phyloP scores from a whole-genome alignment of 257 asterid genomes.

The Lycium ferocissimum region DNA sequence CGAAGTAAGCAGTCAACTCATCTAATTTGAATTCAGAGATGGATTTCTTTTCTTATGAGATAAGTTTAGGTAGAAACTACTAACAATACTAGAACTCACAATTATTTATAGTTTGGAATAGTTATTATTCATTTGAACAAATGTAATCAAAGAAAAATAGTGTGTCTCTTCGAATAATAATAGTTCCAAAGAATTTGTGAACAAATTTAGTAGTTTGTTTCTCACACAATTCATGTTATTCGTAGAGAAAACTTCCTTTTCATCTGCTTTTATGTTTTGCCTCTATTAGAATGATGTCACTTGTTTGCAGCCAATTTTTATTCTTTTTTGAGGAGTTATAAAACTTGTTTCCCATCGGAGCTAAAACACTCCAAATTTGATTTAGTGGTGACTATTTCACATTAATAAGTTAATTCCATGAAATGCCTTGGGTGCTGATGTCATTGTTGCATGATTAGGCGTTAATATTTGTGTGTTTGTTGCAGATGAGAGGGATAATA shows the following conservation, averaged over 20 bases:
- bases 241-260: neutral
- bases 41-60: neutral
- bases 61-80: neutral
- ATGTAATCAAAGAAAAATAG: neutral
- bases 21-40: neutral
- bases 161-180: neutral
- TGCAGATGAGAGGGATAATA: slow-evolving; percentile 87
- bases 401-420: neutral
- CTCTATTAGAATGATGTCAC: neutral
- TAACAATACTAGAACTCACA: neutral
- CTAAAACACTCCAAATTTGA: neutral
- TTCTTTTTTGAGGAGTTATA: neutral
- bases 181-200: neutral
- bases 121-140: neutral
- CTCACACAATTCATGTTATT: neutral
- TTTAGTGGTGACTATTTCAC: neutral
- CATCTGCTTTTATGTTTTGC: neutral
- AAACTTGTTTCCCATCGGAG: neutral
- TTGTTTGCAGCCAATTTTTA: neutral
- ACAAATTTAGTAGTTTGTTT: neutral
- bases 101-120: neutral
- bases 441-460: neutral
- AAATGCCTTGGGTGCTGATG: neutral
- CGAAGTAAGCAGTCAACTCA: no score
- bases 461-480: slow-evolving; percentile 2